Evolutionary conservation across 1,284 basidiomycete species (phyloP), one percentile per base, ranked within the genome.

Genomic region (Coniferiporia sulphurascens): DNA sequence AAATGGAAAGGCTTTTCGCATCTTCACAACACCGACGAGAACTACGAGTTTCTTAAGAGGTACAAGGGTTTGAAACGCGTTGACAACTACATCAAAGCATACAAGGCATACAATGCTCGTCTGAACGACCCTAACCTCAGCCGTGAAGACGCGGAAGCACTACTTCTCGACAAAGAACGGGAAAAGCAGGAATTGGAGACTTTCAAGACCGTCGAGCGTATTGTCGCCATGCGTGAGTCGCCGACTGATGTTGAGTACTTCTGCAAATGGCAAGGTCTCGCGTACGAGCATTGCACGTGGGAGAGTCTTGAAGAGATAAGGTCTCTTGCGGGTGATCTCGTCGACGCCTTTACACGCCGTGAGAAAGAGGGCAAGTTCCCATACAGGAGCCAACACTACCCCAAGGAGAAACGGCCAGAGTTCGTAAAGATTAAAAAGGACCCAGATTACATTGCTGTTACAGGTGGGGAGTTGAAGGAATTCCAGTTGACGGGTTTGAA

Each of bases 401-500:
- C 81, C 32, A 78, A 82, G 56, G 77, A 87, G 68, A 81, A 82
- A 51, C 83, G 97, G 34, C 97, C 96, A 0, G 64, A 78, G 19
- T 98, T 95, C 75, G 81, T 84, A 67, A 93, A 94, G 75, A 92
- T 99, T 69, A 81, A 80, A 17, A 89, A 91, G 69, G 94, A 98
- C 72, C 97, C 97, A 1, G 85, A 89, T 7, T 99, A 98, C 73
- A 85, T 99, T 66, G 76, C 73, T 0, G 68, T 67, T 12, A 89
- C 87, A 0, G 93, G 93, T 15, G 94, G 94, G 9, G 78, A 87
- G 61, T 80, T 99, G 64, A 99, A 99, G 74, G 96, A 98, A 66
- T 99, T 99, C 79, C 97, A 99, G 76, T 80, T 99, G 57, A 98
- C 94, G 0, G 97, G 97, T 36, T 79, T 99, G 64, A 99, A 99